These are phyloP conservation scores for Tolypocladium inflatum DNA, from an alignment of 2,329 filamentous ascomycete genomes.

Conservation along the genomic window DNA sequence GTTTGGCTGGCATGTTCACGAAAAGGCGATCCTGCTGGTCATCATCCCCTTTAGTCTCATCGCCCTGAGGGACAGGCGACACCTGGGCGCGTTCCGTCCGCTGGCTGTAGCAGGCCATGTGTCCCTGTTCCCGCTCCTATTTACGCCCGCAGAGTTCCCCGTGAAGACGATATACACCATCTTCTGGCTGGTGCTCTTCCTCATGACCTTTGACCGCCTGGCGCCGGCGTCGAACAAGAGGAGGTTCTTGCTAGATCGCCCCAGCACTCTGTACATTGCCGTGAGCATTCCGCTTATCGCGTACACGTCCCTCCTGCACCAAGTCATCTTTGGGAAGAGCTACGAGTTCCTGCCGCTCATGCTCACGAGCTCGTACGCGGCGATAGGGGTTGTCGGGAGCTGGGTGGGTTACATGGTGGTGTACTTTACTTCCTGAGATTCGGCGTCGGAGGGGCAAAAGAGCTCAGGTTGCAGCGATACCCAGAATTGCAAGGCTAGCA, in stretches of 20 bases:
- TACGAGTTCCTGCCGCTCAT: slow-evolving; percentile 92
- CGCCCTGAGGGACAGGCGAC: slow-evolving; percentile 79
- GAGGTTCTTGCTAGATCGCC: slow-evolving; percentile 86
- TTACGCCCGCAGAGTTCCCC: slow-evolving; percentile 85
- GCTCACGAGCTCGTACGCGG: slow-evolving; percentile 93
- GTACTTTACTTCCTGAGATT: slow-evolving; percentile 55
- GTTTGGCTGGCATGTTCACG: slow-evolving; percentile 97
- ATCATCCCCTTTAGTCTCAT: slow-evolving; percentile 93
- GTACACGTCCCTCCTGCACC: slow-evolving; percentile 81
- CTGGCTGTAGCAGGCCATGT: slow-evolving; percentile 90
- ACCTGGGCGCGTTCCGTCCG: slow-evolving; percentile 84
- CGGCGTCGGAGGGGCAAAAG: not conserved
- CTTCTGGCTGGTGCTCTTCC: slow-evolving; percentile 79
- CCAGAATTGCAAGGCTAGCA: slow-evolving; percentile 6
- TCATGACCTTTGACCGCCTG: slow-evolving; percentile 77
- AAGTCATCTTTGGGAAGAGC: slow-evolving; percentile 68
- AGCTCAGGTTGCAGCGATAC: slow-evolving; percentile 9
- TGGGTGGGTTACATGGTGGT: slow-evolving; percentile 93
- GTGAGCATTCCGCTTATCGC: slow-evolving; percentile 80
- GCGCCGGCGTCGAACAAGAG: slow-evolving; percentile 72
- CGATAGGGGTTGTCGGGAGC: slow-evolving; percentile 88
- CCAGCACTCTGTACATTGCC: slow-evolving; percentile 81
- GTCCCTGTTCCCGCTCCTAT: slow-evolving; percentile 87
- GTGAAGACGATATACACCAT: slow-evolving; percentile 91
- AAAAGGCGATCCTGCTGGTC: slow-evolving; percentile 90